phyloP scores from a whole-genome alignment of 345 rosid genomes.

The Pistacia integerrima region DNA sequence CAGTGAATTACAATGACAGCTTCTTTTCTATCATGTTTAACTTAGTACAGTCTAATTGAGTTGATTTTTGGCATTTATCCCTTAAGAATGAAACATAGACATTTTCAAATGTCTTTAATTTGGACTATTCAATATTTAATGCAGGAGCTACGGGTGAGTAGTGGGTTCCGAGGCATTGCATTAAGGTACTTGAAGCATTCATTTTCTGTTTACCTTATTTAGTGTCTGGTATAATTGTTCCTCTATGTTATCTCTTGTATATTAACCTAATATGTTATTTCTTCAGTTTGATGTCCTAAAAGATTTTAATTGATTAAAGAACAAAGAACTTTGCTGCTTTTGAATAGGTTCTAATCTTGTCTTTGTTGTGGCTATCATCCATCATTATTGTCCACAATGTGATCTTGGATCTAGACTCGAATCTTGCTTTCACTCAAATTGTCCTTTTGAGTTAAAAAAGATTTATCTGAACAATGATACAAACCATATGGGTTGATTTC shows the following conservation, averaged over 20 bases:
- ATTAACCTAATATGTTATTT: neutral
- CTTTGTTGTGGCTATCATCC: neutral
- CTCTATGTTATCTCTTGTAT: neutral
- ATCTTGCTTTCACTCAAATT: neutral
- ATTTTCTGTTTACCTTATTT: neutral
- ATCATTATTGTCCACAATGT: neutral
- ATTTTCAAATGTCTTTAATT: neutral
- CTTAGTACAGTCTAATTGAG: neutral
- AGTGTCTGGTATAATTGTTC: neutral
- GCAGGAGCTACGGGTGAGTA: constrained; percentile 86
- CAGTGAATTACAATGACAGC: neutral
- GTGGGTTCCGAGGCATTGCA: constrained; percentile 86
- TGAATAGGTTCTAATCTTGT: neutral
- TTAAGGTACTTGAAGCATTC: constrained; percentile 55
- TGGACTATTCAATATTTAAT: constrained; percentile 21
- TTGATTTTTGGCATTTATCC: neutral
- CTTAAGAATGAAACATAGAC: neutral
- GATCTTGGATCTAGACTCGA: neutral
- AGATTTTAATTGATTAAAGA: neutral
- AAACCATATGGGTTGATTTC: neutral
- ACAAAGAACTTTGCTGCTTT: neutral
- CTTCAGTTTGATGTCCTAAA: neutral
- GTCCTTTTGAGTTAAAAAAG: neutral
- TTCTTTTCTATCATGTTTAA: neutral
- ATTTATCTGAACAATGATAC: neutral